A percentile compares a stretch with the other conserved stretches of the same genome.
These are phyloP conservation scores for Leucoagaricus sp. DNA, from an alignment of 1,284 basidiomycete species.

Conservation along the genomic window DNA sequence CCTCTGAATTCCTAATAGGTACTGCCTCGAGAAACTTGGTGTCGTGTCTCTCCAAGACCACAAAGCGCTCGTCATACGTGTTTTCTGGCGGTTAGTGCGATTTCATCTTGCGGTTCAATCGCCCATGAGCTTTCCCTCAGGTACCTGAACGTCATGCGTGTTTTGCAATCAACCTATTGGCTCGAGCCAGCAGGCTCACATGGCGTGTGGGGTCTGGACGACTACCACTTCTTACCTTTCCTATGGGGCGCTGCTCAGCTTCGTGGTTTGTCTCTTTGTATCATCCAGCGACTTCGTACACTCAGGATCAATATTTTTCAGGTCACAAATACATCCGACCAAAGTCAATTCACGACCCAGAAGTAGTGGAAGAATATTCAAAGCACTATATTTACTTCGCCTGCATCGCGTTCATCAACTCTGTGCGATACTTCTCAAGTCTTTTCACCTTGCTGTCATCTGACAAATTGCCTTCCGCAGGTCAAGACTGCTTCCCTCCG, in stretches of 20 bases:
- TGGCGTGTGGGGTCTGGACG: constrained; percentile 98
- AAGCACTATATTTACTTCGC: constrained; percentile 97
- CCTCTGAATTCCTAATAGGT: constrained; percentile 41
- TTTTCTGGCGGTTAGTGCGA: constrained; percentile 83
- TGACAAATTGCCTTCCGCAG: constrained; percentile 36
- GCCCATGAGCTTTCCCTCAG: constrained; percentile 46
- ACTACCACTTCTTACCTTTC: constrained; percentile 97
- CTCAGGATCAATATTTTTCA: constrained; percentile 28
- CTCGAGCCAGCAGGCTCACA: constrained; percentile 97
- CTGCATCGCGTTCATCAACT: constrained; percentile 97
- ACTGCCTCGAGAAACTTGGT: constrained; percentile 80
- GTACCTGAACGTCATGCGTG: constrained; percentile 89
- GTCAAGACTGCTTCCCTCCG: constrained; percentile 94
- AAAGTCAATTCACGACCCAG: constrained; percentile 89
- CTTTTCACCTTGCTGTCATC: background rate
- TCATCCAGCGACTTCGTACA: background rate
- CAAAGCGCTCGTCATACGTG: constrained; percentile 75
- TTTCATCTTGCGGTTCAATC: background rate
- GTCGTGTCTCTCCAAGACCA: constrained; percentile 72
- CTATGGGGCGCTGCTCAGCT: constrained; percentile 88
- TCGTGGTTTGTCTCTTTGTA: constrained; percentile 41
- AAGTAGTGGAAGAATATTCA: constrained; percentile 92
- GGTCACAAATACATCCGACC: constrained; percentile 91
- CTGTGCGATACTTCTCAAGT: constrained; percentile 49
- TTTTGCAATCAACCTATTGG: constrained; percentile 95